phyloP scores from a whole-genome alignment of 1,284 basidiomycete species.

The Stygiomarasmius scandens region DNA sequence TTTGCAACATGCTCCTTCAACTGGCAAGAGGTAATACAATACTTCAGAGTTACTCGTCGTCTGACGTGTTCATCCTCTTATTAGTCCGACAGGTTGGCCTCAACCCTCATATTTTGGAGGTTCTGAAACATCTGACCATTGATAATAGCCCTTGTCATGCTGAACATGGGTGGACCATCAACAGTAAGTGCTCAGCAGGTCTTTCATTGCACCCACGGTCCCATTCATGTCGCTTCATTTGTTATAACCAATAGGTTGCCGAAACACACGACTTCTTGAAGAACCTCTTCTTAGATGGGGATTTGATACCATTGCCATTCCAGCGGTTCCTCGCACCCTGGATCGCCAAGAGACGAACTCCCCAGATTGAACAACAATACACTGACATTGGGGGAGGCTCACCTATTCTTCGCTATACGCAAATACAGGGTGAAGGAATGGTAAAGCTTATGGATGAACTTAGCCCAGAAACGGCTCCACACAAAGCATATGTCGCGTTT shows the following conservation, averaged over 20 bases:
- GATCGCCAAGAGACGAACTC: slow-evolving; percentile 92
- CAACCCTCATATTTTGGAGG: slow-evolving; percentile 7
- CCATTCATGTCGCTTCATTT: slow-evolving; percentile 5
- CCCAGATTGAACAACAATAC: slow-evolving; percentile 95
- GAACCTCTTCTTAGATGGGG: slow-evolving; percentile 92
- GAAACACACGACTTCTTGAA: slow-evolving; percentile 92
- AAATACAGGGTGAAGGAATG: slow-evolving; percentile 90
- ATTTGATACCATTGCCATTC: slow-evolving; percentile 95
- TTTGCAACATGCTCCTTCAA: slow-evolving; percentile 27
- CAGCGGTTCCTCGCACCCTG: slow-evolving; percentile 86
- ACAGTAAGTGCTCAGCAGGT: slow-evolving; percentile 58
- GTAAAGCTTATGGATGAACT: slow-evolving; percentile 90
- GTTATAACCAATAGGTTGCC: slow-evolving; percentile 54
- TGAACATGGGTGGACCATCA: slow-evolving; percentile 98
- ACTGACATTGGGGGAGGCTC: slow-evolving; percentile 95
- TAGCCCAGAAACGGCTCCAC: slow-evolving; percentile 89
- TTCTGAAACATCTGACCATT: slow-evolving; percentile 18
- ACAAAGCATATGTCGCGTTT: slow-evolving; percentile 96
- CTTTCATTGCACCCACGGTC: background rate
- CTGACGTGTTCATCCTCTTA: background rate
- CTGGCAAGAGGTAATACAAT: slow-evolving; percentile 37
- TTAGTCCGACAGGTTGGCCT: slow-evolving; percentile 63
- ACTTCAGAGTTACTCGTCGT: slow-evolving; percentile 2
- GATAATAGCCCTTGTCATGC: slow-evolving; percentile 83
- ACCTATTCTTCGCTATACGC: slow-evolving; percentile 94